Evolutionary conservation across 345 rosid species (phyloP), one percentile per base, ranked within the genome.

Genomic region (Populus nigra): DNA sequence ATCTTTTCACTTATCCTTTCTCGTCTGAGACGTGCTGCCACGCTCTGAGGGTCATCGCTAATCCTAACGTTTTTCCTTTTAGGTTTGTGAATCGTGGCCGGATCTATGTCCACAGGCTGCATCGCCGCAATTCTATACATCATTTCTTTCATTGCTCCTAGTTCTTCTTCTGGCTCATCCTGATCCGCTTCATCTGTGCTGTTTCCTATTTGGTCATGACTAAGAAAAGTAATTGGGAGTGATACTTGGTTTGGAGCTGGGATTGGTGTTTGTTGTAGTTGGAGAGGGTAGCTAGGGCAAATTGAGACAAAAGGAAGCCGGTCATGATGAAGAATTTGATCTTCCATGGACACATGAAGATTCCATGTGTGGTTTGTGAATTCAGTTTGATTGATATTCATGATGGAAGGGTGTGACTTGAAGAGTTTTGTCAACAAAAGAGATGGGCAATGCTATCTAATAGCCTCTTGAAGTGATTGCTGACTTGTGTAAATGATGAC

Each of bases 41-140:
- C 94, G 81, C 99, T 96, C 74, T 96, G 99, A 7, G 99, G 99
- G 63, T 96, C 98, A 7, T 94, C 91, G 23, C 98, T 93, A 86
- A 94, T 96, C 65, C 98, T 73, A 6, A 94, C 91, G 84, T 94
- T 96, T 61, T 95, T 83, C 71, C 99, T 88, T 78, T 90, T 92
- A 0, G 99, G 99, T 81, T 87, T 96, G 18, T 83, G 87, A 69
- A 94, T 82, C 3, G 92, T 90, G 29, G 89, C 86, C 0, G 97
- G 99, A 73, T 96, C 99, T 65, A 96, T 90, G 83, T 94, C 97
- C 0, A 96, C 96, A 0, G 99, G 96, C 74, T 94, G 99, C 98
- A 96, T 92, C 79, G 89, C 92, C 0, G 99, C 97, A 10, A 96
- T 92, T 80, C 86, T 92, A 88, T 90, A 96, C 98, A 94, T 88